phyloP scores from a whole-genome alignment of 768 basidiomycete genomes.

The Sarcodon aspratus region DNA sequence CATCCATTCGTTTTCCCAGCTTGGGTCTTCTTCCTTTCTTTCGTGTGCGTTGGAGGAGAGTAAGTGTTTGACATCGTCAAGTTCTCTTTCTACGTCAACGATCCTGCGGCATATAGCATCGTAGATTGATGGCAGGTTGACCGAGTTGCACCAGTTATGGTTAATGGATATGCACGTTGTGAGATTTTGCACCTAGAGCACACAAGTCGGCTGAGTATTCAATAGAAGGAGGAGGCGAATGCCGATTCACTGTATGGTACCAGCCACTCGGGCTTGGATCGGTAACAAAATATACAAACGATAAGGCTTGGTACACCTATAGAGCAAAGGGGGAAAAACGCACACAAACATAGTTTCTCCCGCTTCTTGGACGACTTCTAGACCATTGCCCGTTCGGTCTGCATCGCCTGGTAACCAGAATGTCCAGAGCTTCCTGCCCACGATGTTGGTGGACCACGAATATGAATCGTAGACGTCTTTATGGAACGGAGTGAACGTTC shows the following conservation, averaged over 20 bases:
- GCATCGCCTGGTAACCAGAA: slow-evolving; percentile 14
- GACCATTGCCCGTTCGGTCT: slow-evolving; percentile 1
- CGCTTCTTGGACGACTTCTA: slow-evolving; percentile 10
- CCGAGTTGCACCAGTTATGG: slow-evolving; percentile 21
- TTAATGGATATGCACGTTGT: slow-evolving; percentile 19
- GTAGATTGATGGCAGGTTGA: slow-evolving; percentile 16
- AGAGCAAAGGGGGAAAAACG: not conserved
- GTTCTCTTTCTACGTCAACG: slow-evolving; percentile 14
- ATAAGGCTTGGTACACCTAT: not conserved
- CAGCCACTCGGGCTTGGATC: slow-evolving; percentile 15
- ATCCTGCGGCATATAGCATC: slow-evolving; percentile 17
- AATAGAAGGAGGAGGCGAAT: not conserved
- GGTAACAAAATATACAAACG: not conserved
- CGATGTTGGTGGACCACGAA: slow-evolving; percentile 19
- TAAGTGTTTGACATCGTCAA: slow-evolving; percentile 16
- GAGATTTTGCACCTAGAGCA: slow-evolving; percentile 15
- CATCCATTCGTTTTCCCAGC: slow-evolving; percentile 14
- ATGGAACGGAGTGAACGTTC: slow-evolving; percentile 17
- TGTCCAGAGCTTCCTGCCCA: slow-evolving; percentile 18
- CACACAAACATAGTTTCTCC: slow-evolving; percentile 20
- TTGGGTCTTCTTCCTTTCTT: not conserved
- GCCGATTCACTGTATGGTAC: slow-evolving; percentile 12
- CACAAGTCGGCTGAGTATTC: not conserved
- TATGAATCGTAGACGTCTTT: slow-evolving; percentile 19
- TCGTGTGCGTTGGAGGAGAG: slow-evolving; percentile 3